Evolutionary conservation across 2,329 filamentous ascomycete species (phyloP).

Genomic region (Magnaporthiopsis rhizophila): DNA sequence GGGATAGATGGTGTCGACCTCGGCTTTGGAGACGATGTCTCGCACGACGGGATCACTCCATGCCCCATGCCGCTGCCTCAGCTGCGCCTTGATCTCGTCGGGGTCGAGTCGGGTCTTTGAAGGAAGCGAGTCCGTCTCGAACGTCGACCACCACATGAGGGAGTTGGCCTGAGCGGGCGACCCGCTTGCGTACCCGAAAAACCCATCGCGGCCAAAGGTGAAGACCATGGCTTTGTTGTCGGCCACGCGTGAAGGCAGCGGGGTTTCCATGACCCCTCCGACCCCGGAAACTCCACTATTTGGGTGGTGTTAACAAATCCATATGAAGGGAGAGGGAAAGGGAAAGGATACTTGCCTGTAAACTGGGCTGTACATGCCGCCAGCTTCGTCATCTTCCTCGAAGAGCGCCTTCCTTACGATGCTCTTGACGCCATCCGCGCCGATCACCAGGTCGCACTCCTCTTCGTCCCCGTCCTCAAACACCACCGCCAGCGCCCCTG

Average conservation of each 20-base stretch:
- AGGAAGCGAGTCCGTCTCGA: neutral
- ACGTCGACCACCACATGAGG: conserved; percentile 2
- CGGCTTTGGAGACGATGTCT: neutral
- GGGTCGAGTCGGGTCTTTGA: neutral
- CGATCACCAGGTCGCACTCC: neutral
- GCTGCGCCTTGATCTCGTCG: neutral
- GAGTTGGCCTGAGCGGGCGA: neutral
- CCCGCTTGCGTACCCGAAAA: neutral
- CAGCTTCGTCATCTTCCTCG: neutral
- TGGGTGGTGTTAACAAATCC: neutral
- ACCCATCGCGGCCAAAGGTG: neutral
- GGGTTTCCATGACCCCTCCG: neutral
- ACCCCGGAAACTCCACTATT: neutral
- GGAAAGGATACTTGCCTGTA: neutral
- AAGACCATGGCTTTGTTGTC: conserved; percentile 1
- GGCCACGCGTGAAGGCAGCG: neutral
- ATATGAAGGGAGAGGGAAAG: neutral
- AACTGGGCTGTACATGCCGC: neutral
- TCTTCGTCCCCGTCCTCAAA: neutral
- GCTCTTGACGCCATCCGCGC: neutral
- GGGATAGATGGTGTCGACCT: conserved; percentile 1
- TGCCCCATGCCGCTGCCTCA: neutral
- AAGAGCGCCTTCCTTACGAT: conserved; percentile 1
- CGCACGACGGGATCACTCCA: neutral
- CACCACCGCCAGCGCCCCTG: neutral